Evolutionary conservation across 2,329 filamentous ascomycete genomes (phyloP), one percentile per base, ranked within the genome.

Genomic region (Penicillium expansum): DNA sequence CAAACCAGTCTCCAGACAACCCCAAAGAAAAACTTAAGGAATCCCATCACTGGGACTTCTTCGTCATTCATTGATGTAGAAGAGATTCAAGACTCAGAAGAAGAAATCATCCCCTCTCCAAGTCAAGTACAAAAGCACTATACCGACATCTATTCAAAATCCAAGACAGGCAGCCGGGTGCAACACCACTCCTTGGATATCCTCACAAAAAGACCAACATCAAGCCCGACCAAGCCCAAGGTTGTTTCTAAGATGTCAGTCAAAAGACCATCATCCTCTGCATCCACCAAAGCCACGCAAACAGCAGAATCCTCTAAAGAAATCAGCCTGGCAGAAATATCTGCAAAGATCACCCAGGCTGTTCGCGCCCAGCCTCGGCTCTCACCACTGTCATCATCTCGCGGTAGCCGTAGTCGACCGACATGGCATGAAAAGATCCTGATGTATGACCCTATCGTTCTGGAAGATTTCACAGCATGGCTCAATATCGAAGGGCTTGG

Each of bases 381-480:
- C 16, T 57, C 59, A 9, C 48, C 50, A 2, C 52, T 49, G 6
- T 58, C 61, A 16, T 52, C 55, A 22, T 50, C 73, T 5, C 73
- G 73, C 2, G 74, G 71, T 9, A 70, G 81, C 55, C 69, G 71
- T 7, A 71, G 67, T 6, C 68, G 71, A 3, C 81, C 80, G 3
- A 91, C 85, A 2, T 97, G 92, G 90, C 82, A 95, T 65, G 91
- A 97, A 74, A 95, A 92, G 76, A 97, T 99, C 45, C 79, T 97
- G 6, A 84, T 97, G 71, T 97, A 95, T 70, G 92, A 97, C 67
- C 91, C 93, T 0, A 88, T 99, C 42, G 82, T 94, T 1, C 75
- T 97, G 0, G 93, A 97, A 74, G 92, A 97, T 62, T 78, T 99
- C 14, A 83, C 92, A 0, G 76, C 78, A 0, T 97, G 92, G 89